Evolutionary conservation across 2,329 filamentous ascomycete species (phyloP), one percentile per base, ranked within the genome.

Genomic region (Metarhizium rileyi): DNA sequence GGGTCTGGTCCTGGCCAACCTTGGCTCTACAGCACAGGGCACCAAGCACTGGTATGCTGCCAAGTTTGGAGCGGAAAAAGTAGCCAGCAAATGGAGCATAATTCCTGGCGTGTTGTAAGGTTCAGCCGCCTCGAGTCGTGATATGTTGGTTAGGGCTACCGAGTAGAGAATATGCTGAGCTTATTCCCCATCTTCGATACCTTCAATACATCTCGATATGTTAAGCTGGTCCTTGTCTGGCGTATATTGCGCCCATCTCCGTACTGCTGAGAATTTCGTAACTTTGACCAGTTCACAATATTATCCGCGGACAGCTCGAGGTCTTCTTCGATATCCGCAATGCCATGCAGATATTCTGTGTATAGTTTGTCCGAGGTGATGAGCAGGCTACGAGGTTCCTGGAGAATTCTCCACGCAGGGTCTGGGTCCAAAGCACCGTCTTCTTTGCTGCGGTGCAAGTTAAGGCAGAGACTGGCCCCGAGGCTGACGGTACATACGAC

Each of bases 401-500:
- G 90, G 12, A 95, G 66, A 49, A 96, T 75, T 55, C 74, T 73
- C 71, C 71, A 77, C 2, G 67, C 67, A 16, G 74, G 77, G 33
- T 67, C 65, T 12, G 65, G 62, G 54, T 76, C 72, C 51, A 86
- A 53, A 63, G 79, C 72, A n/a, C 77, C 78, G 49, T 81, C 76
- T 8, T 76, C 73, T 52, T 75, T 80, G 64, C 77, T 84, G 57
- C 74, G 73, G 63, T 86, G 82, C 14, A 97, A 71, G 57, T 95
- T 84, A 47, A 97, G 73, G 51, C 91, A 88, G 8, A 95, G 72
- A 44, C 80, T 80, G 9, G 81, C 80, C 0, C 88, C 88, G 7
- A 98, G 70, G 68, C 88, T 95, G 54, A 97, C 84, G 2, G 93
- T 97, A 55, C 89, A 93, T 12, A 96, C 91, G 14, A 94, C 81